A percentile compares a stretch with the other conserved stretches of the same genome.
phyloP scores from a whole-genome alignment of 208 protist genomes.

The Balamuthia mandrillaris region DNA sequence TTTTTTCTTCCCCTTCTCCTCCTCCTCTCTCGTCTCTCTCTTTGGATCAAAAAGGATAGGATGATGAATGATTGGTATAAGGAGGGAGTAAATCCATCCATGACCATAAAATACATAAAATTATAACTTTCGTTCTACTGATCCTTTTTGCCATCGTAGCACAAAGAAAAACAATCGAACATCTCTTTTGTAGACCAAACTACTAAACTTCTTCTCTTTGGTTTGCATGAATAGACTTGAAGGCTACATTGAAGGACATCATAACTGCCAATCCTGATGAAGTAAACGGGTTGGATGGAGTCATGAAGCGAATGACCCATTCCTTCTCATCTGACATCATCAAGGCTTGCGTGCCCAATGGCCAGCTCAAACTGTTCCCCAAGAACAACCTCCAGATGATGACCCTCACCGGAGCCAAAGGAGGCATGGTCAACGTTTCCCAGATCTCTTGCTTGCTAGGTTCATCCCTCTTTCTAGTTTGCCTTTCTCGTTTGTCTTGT shows the following conservation, averaged over 20 bases:
- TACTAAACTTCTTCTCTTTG: too few relatives aligned
- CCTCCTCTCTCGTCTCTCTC: too few relatives aligned
- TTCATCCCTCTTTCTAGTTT: neutral
- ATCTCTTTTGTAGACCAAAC: too few relatives aligned
- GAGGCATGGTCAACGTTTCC: slow-evolving; percentile 95
- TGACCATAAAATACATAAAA: too few relatives aligned
- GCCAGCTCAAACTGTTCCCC: slow-evolving; percentile 89
- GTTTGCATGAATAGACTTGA: too few relatives aligned
- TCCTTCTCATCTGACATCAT: slow-evolving; percentile 73
- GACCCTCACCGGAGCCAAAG: slow-evolving; percentile 97
- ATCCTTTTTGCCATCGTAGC: too few relatives aligned
- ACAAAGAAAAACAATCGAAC: too few relatives aligned
- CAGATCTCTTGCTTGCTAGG: slow-evolving; percentile 92
- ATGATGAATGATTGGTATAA: too few relatives aligned
- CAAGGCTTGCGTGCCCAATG: slow-evolving; percentile 65
- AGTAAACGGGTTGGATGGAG: neutral
- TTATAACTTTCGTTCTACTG: too few relatives aligned
- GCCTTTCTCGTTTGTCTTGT: neutral
- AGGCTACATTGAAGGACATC: neutral
- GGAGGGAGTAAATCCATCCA: too few relatives aligned
- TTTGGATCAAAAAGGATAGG: too few relatives aligned
- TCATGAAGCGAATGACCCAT: slow-evolving; percentile 43
- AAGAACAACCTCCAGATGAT: slow-evolving; percentile 97
- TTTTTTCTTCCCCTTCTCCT: too few relatives aligned
- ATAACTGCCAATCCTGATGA: slow-evolving; percentile 1